Percentiles rank a stretch among this genome's conserved stretches.
Conservation (phyloP, 805 yeast genomes). For the Metschnikowia similis region DNA sequence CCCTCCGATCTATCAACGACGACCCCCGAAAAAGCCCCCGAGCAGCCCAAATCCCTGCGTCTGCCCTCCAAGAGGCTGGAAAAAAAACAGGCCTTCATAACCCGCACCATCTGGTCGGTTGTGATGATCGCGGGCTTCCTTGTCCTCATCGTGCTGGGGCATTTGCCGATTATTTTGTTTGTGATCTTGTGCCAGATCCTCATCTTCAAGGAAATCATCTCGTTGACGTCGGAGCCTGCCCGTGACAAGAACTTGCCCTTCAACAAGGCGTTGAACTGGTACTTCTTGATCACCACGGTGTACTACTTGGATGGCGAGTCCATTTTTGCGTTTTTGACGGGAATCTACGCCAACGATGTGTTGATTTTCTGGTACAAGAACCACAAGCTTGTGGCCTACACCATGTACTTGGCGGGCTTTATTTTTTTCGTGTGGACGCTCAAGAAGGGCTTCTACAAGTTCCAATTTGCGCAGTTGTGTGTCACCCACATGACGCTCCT, state of each 20-base stretch:
- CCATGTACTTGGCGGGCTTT: constrained; percentile 81
- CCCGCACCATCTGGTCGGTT: constrained; percentile 88
- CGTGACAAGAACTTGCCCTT: constrained; percentile 78
- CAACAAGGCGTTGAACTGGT: constrained; percentile 87
- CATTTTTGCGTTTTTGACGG: constrained; percentile 62
- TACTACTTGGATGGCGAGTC: constrained; percentile 88
- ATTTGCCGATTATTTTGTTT: constrained; percentile 68
- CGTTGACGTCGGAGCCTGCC: constrained; percentile 79
- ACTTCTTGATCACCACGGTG: constrained; percentile 79
- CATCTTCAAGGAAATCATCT: constrained; percentile 87
- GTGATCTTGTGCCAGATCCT: constrained; percentile 73
- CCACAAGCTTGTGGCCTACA: constrained; percentile 81
- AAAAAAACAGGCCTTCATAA: constrained; percentile 78
- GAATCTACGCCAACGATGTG: constrained; percentile 45
- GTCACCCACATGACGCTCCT: constrained; percentile 90
- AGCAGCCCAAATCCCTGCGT: not conserved
- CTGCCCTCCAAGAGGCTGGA: constrained; percentile 21
- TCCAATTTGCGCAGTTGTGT: constrained; percentile 92
- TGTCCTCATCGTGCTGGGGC: constrained; percentile 74
- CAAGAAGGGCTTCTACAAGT: constrained; percentile 82
- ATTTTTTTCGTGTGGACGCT: constrained; percentile 85
- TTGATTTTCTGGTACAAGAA: constrained; percentile 62
- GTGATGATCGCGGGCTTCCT: constrained; percentile 76
- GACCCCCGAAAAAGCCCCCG: not conserved
- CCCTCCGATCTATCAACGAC: not conserved